Percentiles rank a stretch among this genome's conserved stretches.
Conservation (phyloP, 805 yeast genomes). For the Nakazawaea wyomingensis region DNA sequence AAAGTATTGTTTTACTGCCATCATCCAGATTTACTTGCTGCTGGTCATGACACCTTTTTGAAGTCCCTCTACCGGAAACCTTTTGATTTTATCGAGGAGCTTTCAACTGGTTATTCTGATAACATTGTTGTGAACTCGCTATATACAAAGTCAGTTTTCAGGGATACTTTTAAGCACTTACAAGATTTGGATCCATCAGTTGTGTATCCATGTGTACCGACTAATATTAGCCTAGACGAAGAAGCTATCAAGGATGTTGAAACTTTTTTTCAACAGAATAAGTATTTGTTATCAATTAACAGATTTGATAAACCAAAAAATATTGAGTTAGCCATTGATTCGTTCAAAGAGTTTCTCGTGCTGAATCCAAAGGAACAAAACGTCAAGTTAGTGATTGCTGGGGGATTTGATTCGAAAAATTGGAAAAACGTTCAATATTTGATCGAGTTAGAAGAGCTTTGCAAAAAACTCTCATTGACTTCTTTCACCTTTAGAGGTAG, state of each 20-base stretch:
- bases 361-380: constrained; percentile 26
- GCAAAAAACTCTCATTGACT: constrained; percentile 39
- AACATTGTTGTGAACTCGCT: constrained; percentile 79
- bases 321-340: constrained; percentile 66
- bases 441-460: constrained; percentile 47
- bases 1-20: constrained; percentile 86
- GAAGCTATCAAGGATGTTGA: constrained; percentile 28
- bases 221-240: constrained; percentile 19
- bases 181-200: constrained; percentile 43
- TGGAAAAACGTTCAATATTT: constrained; percentile 72
- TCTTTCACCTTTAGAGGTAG: constrained; percentile 40
- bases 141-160: constrained; percentile 71
- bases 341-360: constrained; percentile 47
- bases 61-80: constrained; percentile 71
- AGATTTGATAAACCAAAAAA: constrained; percentile 87
- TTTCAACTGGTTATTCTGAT: constrained; percentile 74
- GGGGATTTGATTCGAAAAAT: constrained; percentile 83
- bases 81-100: constrained; percentile 79
- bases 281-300: constrained; percentile 69
- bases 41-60: constrained; percentile 48
- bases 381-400: constrained; percentile 66
- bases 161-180: constrained; percentile 50
- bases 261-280: constrained; percentile 29
- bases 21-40: constrained; percentile 85
- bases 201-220: constrained; percentile 76